These are phyloP conservation scores for Bonia amplexicaulis DNA, from an alignment of 176 grass and related monocot genomes.

Conservation along the genomic window DNA sequence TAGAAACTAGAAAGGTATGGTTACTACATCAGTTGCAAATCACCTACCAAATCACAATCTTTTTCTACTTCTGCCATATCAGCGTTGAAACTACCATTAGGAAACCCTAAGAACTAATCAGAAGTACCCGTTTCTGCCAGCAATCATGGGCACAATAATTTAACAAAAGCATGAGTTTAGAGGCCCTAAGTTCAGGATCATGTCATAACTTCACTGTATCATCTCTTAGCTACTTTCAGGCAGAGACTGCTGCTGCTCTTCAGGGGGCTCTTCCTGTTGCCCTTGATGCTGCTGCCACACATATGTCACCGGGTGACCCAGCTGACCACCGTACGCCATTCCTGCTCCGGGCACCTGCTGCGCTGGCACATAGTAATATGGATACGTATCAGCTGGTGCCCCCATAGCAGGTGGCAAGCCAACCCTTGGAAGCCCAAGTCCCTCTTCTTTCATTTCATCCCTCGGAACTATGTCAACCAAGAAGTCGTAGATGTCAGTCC, in stretches of 20 bases:
- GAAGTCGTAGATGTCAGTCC: conserved; percentile 71
- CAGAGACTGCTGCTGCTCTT: conserved; percentile 28
- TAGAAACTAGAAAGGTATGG: conserved; percentile 7
- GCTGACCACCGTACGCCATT: conserved; percentile 44
- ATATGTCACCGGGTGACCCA: conserved; percentile 39
- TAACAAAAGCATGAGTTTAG: conserved; percentile 25
- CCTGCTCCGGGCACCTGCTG: conserved; percentile 32
- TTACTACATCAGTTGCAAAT: conserved; percentile 34
- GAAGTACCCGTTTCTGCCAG: conserved; percentile 18
- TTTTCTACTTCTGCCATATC: conserved; percentile 23
- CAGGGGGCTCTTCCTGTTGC: conserved; percentile 35
- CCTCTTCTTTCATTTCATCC: conserved; percentile 62
- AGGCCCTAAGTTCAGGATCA: conserved; percentile 14
- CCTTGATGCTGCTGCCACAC: conserved; percentile 54
- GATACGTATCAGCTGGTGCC: conserved; percentile 29
- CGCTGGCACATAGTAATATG: conserved; percentile 42
- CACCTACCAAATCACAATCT: conserved; percentile 35
- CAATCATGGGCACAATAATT: conserved; percentile 24
- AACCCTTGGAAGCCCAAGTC: conserved; percentile 44
- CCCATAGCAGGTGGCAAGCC: conserved; percentile 46
- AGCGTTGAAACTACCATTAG: conserved; percentile 27
- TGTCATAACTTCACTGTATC: conserved; percentile 15
- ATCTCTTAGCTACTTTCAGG: conserved; percentile 29
- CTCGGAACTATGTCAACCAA: conserved; percentile 65
- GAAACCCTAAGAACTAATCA: conserved; percentile 34